Evolutionary conservation across 1,284 basidiomycete species (phyloP).

Genomic region (Irpex sp.): DNA sequence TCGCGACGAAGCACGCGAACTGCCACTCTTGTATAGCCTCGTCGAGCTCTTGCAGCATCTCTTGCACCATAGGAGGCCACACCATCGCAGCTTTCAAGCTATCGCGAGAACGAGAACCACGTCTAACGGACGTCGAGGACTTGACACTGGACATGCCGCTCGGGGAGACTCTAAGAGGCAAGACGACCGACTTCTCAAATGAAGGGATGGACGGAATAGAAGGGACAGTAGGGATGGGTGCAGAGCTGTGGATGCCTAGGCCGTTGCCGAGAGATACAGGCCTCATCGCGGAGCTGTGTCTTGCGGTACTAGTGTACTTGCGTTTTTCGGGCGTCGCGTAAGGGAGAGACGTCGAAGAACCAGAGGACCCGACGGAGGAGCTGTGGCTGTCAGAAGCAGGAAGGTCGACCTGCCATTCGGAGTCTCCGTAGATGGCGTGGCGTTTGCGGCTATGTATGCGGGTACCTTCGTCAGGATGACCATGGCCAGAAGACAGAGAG

Average conservation of each 20-base stretch:
- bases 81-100: background rate
- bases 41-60: slow-evolving; percentile 6
- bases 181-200: background rate
- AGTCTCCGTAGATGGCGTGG: slow-evolving; percentile 13
- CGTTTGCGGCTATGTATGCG: slow-evolving; percentile 6
- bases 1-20: background rate
- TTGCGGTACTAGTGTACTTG: background rate
- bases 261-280: background rate
- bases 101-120: background rate
- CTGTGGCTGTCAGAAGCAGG: background rate
- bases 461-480: slow-evolving; percentile 1
- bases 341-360: background rate
- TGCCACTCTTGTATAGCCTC: slow-evolving; percentile 10
- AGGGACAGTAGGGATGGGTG: background rate
- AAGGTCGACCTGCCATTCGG: slow-evolving; percentile 1
- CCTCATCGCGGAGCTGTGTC: background rate
- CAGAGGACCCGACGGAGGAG: background rate
- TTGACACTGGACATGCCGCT: background rate
- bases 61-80: slow-evolving; percentile 6
- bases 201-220: background rate
- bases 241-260: background rate
- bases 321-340: background rate
- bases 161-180: background rate
- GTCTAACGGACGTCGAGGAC: background rate
- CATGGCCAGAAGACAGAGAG: background rate